A percentile compares a stretch with the other conserved stretches of the same genome.
phyloP scores from a whole-genome alignment of 169 alveolate genomes.

The Eimeria sp. region DNA sequence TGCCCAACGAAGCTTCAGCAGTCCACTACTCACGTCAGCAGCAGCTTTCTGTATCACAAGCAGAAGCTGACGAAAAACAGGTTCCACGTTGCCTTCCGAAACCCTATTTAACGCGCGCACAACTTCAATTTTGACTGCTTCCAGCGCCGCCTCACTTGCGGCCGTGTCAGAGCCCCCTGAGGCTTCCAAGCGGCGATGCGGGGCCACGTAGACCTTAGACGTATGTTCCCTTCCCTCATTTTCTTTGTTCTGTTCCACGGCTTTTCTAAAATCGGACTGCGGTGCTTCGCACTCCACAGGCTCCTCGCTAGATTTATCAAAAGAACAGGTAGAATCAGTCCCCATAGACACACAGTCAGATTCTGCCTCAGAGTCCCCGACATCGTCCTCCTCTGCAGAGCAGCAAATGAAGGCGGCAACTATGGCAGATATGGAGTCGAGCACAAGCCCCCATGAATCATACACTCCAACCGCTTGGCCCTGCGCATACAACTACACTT shows the following conservation, averaged over 20 bases:
- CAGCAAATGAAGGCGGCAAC: background rate
- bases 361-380: background rate
- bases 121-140: slow-evolving; percentile 5
- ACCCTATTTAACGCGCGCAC: slow-evolving; percentile 69
- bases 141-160: background rate
- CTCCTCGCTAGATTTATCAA: background rate
- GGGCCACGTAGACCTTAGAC: slow-evolving; percentile 28
- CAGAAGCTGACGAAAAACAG: slow-evolving; percentile 59
- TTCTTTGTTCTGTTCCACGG: background rate
- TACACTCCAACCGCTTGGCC: background rate
- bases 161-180: background rate
- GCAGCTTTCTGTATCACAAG: slow-evolving; percentile 9
- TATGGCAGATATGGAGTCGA: background rate
- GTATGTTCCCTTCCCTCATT: background rate
- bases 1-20: background rate
- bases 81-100: slow-evolving; percentile 73
- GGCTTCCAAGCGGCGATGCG: slow-evolving; percentile 36
- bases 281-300: background rate
- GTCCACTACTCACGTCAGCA: slow-evolving; percentile 32
- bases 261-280: background rate
- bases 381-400: background rate
- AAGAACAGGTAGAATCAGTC: background rate
- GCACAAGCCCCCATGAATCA: background rate
- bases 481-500: background rate
- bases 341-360: background rate